Evolutionary conservation across 495 filamentous ascomycete genomes (phyloP).

Genomic region (Hypoxylon trugodes): DNA sequence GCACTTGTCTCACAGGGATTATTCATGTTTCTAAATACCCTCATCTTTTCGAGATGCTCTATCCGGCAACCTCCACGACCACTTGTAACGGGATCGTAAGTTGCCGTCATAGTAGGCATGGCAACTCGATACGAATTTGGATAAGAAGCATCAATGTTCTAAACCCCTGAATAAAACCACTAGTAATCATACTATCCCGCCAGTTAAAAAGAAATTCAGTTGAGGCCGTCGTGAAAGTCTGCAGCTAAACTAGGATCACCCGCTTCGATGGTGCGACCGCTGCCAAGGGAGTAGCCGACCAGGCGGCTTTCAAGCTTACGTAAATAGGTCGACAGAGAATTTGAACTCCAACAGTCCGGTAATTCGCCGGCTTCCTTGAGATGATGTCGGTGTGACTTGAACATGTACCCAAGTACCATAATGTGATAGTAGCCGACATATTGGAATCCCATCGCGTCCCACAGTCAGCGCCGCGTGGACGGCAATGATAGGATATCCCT

Average conservation of each 20-base stretch:
- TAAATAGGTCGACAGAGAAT: neutral
- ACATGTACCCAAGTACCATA: slow-evolving; percentile 8
- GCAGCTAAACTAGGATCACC: slow-evolving; percentile 4
- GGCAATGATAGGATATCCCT: slow-evolving; percentile 23
- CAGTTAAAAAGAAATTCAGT: neutral
- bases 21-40: neutral
- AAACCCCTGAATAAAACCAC: slow-evolving; percentile 7
- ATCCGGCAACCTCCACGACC: slow-evolving; percentile 15
- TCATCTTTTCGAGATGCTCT: slow-evolving; percentile 5
- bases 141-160: neutral
- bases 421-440: slow-evolving; percentile 3
- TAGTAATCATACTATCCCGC: neutral
- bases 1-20: slow-evolving; percentile 31
- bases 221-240: slow-evolving; percentile 6
- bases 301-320: neutral
- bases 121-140: neutral
- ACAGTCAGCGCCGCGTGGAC: slow-evolving; percentile 27
- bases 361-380: slow-evolving; percentile 7
- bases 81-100: neutral
- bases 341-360: neutral
- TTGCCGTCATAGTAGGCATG: neutral
- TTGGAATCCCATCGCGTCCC: slow-evolving; percentile 1
- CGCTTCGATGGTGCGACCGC: slow-evolving; percentile 14
- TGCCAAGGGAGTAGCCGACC: neutral
- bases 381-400: slow-evolving; percentile 27